phyloP scores from a whole-genome alignment of 169 alveolate species.

The Cryptosporidium canis region DNA sequence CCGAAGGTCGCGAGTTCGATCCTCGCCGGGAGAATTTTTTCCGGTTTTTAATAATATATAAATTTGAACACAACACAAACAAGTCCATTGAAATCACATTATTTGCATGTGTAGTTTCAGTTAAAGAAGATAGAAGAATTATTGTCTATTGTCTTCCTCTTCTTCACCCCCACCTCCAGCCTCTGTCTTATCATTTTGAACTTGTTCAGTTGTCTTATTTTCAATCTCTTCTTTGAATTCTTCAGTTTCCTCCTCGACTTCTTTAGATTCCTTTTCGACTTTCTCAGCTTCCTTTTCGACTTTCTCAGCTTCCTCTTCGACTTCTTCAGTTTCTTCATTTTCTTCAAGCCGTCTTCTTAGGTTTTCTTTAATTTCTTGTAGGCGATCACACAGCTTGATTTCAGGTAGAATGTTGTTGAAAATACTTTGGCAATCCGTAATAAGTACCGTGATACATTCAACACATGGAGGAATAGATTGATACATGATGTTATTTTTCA shows the following conservation, averaged over 20 bases:
- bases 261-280: not conserved
- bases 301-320: not conserved
- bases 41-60: not conserved
- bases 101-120: no score
- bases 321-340: not conserved
- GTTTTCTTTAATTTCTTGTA: not conserved
- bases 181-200: not conserved
- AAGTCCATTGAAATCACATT: no score
- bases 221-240: not conserved
- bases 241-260: constrained; percentile 7
- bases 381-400: not conserved
- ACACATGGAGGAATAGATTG: constrained; percentile 58
- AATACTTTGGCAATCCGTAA: constrained; percentile 30
- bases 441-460: constrained; percentile 52
- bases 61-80: no score
- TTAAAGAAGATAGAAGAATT: not conserved
- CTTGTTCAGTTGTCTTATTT: no score
- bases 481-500: constrained; percentile 31
- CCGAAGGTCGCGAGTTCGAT: constrained; percentile 86
- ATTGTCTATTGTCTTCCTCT: not conserved
- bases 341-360: not conserved
- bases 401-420: constrained; percentile 23
- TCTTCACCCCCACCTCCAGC: not conserved
- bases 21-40: constrained; percentile 82
- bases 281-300: not conserved